A percentile compares a stretch with the other conserved stretches of the same genome.
phyloP scores from a whole-genome alignment of 495 filamentous ascomycete genomes.

The Xylaria acuta region DNA sequence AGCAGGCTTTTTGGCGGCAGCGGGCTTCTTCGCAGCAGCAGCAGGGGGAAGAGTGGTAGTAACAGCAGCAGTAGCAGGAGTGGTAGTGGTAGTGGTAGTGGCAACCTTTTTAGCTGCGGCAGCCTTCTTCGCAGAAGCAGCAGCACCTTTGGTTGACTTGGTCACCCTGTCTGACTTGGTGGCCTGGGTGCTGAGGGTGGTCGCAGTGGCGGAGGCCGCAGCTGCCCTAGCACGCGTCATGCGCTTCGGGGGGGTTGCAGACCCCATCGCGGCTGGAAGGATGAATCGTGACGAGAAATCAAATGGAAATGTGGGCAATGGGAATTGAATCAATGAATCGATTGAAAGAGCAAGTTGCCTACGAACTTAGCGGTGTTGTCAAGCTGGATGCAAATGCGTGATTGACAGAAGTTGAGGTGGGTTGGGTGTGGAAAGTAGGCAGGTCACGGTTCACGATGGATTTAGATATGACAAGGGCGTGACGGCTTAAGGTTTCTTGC shows the following conservation, averaged over 20 bases:
- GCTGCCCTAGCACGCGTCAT: constrained; percentile 64
- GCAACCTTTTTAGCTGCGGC: constrained; percentile 5
- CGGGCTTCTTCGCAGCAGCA: neutral
- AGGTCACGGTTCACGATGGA: constrained; percentile 18
- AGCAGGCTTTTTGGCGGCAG: constrained; percentile 1
- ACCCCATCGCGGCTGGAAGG: constrained; percentile 42
- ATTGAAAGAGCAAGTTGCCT: neutral
- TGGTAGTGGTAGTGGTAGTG: neutral
- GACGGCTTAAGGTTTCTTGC: constrained; percentile 25
- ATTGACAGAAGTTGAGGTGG: constrained; percentile 23
- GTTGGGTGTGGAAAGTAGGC: constrained; percentile 19
- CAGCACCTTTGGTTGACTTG: constrained; percentile 22
- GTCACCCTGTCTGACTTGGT: constrained; percentile 44
- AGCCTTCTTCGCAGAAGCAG: constrained; percentile 8
- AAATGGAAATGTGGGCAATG: neutral
- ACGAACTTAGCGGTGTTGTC: neutral
- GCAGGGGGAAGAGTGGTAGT: constrained; percentile 28
- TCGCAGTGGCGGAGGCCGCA: constrained; percentile 44
- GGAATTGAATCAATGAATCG: constrained; percentile 6
- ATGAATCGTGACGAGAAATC: constrained; percentile 12
- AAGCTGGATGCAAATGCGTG: constrained; percentile 1
- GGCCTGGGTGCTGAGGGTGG: constrained; percentile 46
- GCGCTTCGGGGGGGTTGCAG: constrained; percentile 60
- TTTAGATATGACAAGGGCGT: constrained; percentile 23
- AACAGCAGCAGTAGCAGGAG: neutral